Evolutionary conservation across 306 rosid species (phyloP).

Genomic region (Vigna trinervia): DNA sequence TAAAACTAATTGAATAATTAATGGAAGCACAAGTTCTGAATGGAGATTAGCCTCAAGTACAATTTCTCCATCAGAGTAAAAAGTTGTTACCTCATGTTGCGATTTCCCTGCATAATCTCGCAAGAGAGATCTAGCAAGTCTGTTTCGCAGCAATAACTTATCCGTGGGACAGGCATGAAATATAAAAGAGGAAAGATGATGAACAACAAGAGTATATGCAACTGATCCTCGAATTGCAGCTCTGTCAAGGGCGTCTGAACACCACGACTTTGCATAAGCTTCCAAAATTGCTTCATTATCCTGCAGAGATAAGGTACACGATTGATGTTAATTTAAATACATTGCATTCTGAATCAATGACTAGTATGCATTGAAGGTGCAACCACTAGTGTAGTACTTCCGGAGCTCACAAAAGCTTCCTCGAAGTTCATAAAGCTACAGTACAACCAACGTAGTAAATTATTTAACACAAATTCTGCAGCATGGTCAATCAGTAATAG

Average conservation of each 20-base stretch:
- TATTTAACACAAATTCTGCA: constrained; percentile 6
- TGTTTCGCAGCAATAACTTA: constrained; percentile 69
- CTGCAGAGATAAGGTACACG: constrained; percentile 51
- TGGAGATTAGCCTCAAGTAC: constrained; percentile 3
- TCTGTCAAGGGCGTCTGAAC: constrained; percentile 83
- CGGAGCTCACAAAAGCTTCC: not conserved
- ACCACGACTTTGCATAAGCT: constrained; percentile 88
- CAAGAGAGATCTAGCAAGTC: constrained; percentile 74
- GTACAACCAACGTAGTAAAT: not conserved
- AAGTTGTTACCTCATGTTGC: constrained; percentile 70
- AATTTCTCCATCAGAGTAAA: constrained; percentile 18
- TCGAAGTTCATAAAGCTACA: not conserved
- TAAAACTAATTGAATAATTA: constrained; percentile 12
- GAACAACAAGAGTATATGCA: constrained; percentile 66
- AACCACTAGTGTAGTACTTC: not conserved
- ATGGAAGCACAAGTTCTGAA: constrained; percentile 25
- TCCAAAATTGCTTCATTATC: constrained; percentile 75
- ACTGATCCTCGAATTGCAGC: constrained; percentile 80
- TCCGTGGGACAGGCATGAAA: constrained; percentile 53
- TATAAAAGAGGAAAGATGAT: constrained; percentile 83
- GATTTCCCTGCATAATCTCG: constrained; percentile 75
- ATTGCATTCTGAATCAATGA: not conserved
- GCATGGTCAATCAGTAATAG: not conserved
- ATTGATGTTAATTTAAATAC: constrained; percentile 30
- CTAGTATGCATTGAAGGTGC: not conserved